phyloP scores from a whole-genome alignment of 768 basidiomycete genomes.

The Suillus brevipes region DNA sequence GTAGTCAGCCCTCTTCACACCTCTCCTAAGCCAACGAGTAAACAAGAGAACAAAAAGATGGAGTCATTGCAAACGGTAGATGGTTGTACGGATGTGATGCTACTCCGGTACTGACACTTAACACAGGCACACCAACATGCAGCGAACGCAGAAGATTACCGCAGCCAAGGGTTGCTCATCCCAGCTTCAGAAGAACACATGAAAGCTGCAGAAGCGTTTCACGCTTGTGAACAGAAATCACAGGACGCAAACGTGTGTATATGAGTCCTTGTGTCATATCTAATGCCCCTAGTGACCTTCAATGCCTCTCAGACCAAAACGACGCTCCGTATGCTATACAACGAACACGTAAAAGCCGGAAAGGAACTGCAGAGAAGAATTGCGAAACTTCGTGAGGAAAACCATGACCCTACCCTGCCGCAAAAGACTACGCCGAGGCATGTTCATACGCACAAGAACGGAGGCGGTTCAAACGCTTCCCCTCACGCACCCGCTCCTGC shows the following conservation, averaged over 20 bases:
- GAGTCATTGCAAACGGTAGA: constrained; percentile 56
- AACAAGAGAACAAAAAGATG: constrained; percentile 19
- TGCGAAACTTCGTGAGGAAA: constrained; percentile 69
- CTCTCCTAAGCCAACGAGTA: constrained; percentile 4
- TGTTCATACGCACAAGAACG: constrained; percentile 23
- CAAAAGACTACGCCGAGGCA: constrained; percentile 49
- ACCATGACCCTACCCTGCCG: constrained; percentile 72
- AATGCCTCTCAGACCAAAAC: constrained; percentile 60
- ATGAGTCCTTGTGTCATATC: constrained; percentile 7
- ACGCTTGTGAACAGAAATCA: constrained; percentile 70
- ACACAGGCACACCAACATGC: constrained; percentile 81
- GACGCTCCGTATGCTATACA: constrained; percentile 72
- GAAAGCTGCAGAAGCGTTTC: constrained; percentile 76
- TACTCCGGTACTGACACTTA: constrained; percentile 12
- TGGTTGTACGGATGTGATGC: not conserved
- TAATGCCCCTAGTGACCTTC: constrained; percentile 11
- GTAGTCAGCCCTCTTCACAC: not conserved
- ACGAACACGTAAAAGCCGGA: constrained; percentile 68
- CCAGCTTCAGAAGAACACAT: constrained; percentile 72
- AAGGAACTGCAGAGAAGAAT: constrained; percentile 75
- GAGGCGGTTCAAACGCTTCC: constrained; percentile 18
- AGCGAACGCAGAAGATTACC: constrained; percentile 74
- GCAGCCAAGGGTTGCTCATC: constrained; percentile 65
- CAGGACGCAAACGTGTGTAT: constrained; percentile 66
- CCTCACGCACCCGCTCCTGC: constrained; percentile 30